These are phyloP conservation scores for Piromyces sp. DNA, from an alignment of 192 early-diverging fungal genomes.

Conservation along the genomic window DNA sequence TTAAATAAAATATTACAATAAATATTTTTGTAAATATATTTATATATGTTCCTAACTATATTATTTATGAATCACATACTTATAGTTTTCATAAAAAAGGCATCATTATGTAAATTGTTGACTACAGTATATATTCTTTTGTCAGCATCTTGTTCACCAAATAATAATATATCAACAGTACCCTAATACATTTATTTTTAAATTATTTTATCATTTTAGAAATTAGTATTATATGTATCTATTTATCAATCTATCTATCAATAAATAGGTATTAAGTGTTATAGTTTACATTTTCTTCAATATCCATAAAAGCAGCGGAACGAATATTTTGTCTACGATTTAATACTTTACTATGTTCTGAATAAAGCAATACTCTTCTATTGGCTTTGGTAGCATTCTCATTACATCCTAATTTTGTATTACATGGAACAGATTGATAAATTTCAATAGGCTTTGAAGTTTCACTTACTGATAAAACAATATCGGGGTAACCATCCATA, in stretches of 20 bases:
- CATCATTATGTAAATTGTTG: slow-evolving; percentile 87
- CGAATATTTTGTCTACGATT: slow-evolving; percentile 24
- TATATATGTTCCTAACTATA: too few relatives aligned
- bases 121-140: slow-evolving; percentile 33
- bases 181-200: too few relatives aligned
- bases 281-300: slow-evolving; percentile 80
- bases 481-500: slow-evolving; percentile 79
- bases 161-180: slow-evolving; percentile 60
- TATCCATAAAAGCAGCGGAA: slow-evolving; percentile 67
- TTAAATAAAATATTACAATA: too few relatives aligned
- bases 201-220: too few relatives aligned
- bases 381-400: slow-evolving; percentile 17
- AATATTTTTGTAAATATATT: too few relatives aligned
- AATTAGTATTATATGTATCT: background rate
- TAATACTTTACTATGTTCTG: slow-evolving; percentile 42
- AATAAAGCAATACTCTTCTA: slow-evolving; percentile 46
- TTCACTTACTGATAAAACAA: slow-evolving; percentile 48
- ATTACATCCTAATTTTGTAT: slow-evolving; percentile 15
- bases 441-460: slow-evolving; percentile 14
- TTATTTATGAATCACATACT: too few relatives aligned
- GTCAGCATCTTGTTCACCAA: slow-evolving; percentile 13
- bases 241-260: too few relatives aligned
- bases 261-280: too few relatives aligned
- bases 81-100: slow-evolving; percentile 77
- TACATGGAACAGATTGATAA: slow-evolving; percentile 53